phyloP scores from a whole-genome alignment of 108 stramenopile genomes.

The Skeletonema grethae region DNA sequence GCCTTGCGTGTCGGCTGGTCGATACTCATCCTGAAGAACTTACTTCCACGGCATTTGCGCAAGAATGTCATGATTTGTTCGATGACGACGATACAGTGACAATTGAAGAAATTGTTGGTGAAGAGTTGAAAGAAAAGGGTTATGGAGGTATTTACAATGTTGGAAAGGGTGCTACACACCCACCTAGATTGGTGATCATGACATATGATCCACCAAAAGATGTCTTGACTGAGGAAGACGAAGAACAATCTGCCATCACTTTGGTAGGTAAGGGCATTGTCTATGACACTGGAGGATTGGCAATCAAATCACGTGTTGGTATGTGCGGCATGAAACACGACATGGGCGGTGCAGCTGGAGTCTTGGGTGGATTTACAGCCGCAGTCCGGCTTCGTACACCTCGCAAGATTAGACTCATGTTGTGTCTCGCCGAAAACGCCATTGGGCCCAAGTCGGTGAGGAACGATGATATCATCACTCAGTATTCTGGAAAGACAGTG shows the following conservation, averaged over 20 bases:
- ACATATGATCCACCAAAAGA: constrained; percentile 51
- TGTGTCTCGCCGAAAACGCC: constrained; percentile 88
- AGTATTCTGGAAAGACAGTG: constrained; percentile 88
- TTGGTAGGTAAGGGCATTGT: constrained; percentile 91
- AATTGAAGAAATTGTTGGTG: constrained; percentile 73
- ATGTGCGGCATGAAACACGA: constrained; percentile 92
- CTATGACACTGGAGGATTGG: constrained; percentile 84
- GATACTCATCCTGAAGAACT: constrained; percentile 61
- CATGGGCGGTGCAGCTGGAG: constrained; percentile 82
- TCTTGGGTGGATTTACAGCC: constrained; percentile 71
- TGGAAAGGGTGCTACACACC: constrained; percentile 76
- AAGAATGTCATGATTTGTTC: constrained; percentile 33
- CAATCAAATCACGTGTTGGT: constrained; percentile 72
- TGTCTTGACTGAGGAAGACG: neutral
- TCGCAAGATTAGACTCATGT: constrained; percentile 51
- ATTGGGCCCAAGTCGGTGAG: constrained; percentile 74
- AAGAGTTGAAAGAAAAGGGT: constrained; percentile 70
- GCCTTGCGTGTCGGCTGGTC: constrained; percentile 66
- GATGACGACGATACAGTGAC: constrained; percentile 31
- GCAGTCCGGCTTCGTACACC: constrained; percentile 41
- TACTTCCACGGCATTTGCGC: constrained; percentile 50
- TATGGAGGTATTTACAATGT: constrained; percentile 88
- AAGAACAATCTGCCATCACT: constrained; percentile 39
- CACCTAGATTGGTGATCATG: constrained; percentile 79
- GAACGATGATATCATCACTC: constrained; percentile 77